A percentile compares a stretch with the other conserved stretches of the same genome.
These are phyloP conservation scores for Termitomyces sp. DNA, from an alignment of 768 basidiomycete species.

Conservation along the genomic window DNA sequence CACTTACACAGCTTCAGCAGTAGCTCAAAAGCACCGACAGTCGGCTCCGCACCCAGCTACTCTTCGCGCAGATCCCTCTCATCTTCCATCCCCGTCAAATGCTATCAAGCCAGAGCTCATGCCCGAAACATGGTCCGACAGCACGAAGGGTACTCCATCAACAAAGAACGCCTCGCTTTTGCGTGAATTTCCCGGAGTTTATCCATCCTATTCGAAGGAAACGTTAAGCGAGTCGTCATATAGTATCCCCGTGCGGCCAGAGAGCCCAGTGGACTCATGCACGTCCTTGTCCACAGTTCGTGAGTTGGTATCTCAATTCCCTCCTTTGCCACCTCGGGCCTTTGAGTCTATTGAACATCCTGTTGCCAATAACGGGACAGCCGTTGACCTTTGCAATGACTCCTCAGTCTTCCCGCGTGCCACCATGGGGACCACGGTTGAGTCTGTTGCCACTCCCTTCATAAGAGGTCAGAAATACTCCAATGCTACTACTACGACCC, in stretches of 20 bases:
- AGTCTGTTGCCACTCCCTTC: background rate
- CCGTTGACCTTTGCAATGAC: constrained; percentile 8
- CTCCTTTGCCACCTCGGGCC: constrained; percentile 37
- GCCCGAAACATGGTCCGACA: background rate
- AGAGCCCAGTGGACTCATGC: constrained; percentile 27
- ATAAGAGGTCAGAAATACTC: background rate
- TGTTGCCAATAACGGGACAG: background rate
- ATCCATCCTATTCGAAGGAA: background rate
- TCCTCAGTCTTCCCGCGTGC: background rate
- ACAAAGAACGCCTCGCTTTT: background rate
- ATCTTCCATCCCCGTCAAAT: background rate
- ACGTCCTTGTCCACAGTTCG: constrained; percentile 43
- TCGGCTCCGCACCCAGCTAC: background rate
- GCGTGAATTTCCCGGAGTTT: background rate
- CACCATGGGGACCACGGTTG: background rate
- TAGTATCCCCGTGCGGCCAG: constrained; percentile 1
- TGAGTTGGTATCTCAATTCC: constrained; percentile 51
- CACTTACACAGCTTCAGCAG: constrained; percentile 13
- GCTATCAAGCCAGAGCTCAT: background rate
- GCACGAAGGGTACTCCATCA: background rate
- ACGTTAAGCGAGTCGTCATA: constrained; percentile 2
- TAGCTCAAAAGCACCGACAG: background rate
- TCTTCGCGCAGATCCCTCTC: background rate
- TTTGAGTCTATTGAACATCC: constrained; percentile 15
- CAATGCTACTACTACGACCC: background rate